These are phyloP conservation scores for Onygenales sp. DNA, from an alignment of 2,329 filamentous ascomycete genomes.

Conservation along the genomic window DNA sequence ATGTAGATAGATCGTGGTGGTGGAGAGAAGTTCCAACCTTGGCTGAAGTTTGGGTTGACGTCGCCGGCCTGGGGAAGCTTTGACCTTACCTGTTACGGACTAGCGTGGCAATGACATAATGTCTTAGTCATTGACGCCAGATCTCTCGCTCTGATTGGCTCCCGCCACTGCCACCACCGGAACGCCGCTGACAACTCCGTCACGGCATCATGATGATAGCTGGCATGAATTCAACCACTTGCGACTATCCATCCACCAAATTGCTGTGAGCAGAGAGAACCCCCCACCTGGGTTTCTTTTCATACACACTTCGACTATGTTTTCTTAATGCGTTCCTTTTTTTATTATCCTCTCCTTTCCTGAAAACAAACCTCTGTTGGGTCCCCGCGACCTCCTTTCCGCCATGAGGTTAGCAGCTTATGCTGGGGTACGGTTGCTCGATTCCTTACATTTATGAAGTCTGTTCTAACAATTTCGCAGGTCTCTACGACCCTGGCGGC, in stretches of 20 bases:
- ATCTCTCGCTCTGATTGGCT: not conserved
- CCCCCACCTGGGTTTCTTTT: not conserved
- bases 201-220: not conserved
- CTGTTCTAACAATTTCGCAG: constrained; percentile 34
- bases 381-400: constrained; percentile 15
- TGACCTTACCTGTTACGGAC: not conserved
- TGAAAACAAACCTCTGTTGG: constrained; percentile 15
- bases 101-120: not conserved
- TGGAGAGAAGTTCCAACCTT: not conserved
- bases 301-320: constrained; percentile 12
- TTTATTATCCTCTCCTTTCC: constrained; percentile 11
- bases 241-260: not conserved
- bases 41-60: not conserved
- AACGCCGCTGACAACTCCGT: not conserved
- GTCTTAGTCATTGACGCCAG: not conserved
- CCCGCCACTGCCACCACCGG: not conserved
- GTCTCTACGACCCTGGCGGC: constrained; percentile 75
- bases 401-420: constrained; percentile 43
- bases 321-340: constrained; percentile 5
- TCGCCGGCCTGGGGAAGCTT: not conserved
- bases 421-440: constrained; percentile 37
- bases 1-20: not conserved
- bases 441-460: not conserved
- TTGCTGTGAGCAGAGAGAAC: not conserved
- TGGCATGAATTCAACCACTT: not conserved